phyloP scores from a whole-genome alignment of 495 filamentous ascomycete species.

The Entonaema liquescens region DNA sequence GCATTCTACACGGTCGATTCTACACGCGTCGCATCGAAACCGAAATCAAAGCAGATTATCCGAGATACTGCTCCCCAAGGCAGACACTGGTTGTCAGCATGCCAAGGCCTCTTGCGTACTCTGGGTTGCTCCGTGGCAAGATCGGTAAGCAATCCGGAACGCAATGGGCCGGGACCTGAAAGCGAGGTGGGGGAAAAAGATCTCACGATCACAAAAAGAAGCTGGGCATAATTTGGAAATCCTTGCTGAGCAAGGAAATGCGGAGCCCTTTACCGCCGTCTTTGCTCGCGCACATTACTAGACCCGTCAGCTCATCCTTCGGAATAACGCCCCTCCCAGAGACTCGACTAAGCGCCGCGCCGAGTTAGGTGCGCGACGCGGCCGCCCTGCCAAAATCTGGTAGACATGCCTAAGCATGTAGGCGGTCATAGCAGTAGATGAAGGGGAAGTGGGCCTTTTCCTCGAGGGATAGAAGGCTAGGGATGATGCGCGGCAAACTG shows the following conservation, averaged over 20 bases:
- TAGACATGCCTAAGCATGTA: constrained; percentile 15
- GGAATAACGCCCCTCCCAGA: constrained; percentile 25
- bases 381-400: constrained; percentile 10
- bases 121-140: constrained; percentile 43
- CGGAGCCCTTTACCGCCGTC: constrained; percentile 45
- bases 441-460: constrained; percentile 26
- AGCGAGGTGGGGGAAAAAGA: constrained; percentile 42
- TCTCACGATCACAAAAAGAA: constrained; percentile 45
- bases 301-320: constrained; percentile 17
- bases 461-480: constrained; percentile 26
- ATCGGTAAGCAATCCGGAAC: constrained; percentile 38
- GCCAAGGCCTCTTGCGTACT: constrained; percentile 46
- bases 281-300: constrained; percentile 30
- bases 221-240: constrained; percentile 41
- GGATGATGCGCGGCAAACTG: constrained; percentile 39
- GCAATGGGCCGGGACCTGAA: constrained; percentile 40
- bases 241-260: constrained; percentile 42
- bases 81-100: constrained; percentile 59
- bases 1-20: constrained; percentile 44
- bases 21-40: constrained; percentile 46
- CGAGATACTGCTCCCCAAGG: constrained; percentile 48
- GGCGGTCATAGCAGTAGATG: constrained; percentile 26
- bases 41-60: constrained; percentile 43
- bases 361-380: constrained; percentile 31
- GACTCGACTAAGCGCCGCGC: constrained; percentile 43